A percentile compares a stretch with the other conserved stretches of the same genome.
These are phyloP conservation scores for Myxozyma melibiosi DNA, from an alignment of 805 yeast species.

Conservation along the genomic window DNA sequence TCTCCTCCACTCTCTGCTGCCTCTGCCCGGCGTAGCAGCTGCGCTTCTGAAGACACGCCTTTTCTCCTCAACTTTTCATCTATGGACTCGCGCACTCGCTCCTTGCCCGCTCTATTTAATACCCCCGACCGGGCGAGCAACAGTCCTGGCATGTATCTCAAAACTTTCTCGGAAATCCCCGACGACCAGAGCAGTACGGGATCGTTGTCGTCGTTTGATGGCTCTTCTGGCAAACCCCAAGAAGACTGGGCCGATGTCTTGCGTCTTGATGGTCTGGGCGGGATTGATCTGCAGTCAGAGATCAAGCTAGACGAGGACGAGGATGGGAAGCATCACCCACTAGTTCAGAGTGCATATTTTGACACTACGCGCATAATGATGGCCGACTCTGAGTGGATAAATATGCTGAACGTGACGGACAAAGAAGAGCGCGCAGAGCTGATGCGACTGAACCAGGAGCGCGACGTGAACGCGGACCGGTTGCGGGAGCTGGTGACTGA, in stretches of 20 bases:
- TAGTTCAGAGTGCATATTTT: conserved; percentile 3
- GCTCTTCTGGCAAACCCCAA: background rate
- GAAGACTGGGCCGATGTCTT: background rate
- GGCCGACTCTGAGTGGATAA: conserved; percentile 10
- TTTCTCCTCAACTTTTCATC: conserved; percentile 1
- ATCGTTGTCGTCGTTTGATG: background rate
- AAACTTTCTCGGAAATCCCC: background rate
- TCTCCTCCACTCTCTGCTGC: no score
- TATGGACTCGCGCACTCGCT: background rate
- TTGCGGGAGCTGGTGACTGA: background rate
- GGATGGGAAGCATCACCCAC: background rate
- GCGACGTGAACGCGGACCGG: background rate
- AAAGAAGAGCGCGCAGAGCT: conserved; percentile 1
- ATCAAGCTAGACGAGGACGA: background rate
- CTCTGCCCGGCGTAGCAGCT: no score
- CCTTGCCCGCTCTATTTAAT: conserved; percentile 3
- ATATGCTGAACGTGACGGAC: background rate
- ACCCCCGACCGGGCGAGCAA: background rate
- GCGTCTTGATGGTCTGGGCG: conserved; percentile 2
- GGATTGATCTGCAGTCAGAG: background rate
- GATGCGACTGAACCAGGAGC: background rate
- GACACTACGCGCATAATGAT: background rate
- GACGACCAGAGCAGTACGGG: background rate
- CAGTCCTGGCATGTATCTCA: background rate
- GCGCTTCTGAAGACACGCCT: background rate